Percentiles rank a stretch among this genome's conserved stretches.
Evolutionary conservation across 176 grass and related monocot species (phyloP).

Genomic region (Panicum miliaceum): DNA sequence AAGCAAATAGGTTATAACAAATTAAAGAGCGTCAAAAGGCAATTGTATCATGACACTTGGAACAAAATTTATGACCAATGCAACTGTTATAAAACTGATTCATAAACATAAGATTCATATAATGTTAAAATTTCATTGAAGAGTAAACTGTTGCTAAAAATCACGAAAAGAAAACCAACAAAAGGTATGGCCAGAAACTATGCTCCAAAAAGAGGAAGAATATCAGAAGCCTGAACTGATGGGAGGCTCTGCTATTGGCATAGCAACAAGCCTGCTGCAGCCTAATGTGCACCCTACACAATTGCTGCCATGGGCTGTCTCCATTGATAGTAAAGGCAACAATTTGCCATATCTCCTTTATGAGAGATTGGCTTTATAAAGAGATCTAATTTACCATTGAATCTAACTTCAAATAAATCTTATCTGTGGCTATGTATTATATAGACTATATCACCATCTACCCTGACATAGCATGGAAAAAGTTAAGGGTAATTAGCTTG

Average conservation of each 20-base stretch:
- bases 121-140: not conserved
- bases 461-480: not conserved
- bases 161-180: not conserved
- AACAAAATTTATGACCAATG: constrained; percentile 13
- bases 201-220: not conserved
- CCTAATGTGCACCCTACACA: not conserved
- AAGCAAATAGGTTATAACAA: not conserved
- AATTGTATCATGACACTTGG: not conserved
- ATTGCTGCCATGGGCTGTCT: not conserved
- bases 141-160: not conserved
- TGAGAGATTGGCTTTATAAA: not conserved
- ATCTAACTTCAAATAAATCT: not conserved
- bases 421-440: not conserved
- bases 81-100: constrained; percentile 5
- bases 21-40: not conserved
- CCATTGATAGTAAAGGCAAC: not conserved
- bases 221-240: not conserved
- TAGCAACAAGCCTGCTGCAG: not conserved
- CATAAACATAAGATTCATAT: constrained; percentile 3
- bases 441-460: not conserved
- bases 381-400: not conserved
- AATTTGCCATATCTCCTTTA: not conserved
- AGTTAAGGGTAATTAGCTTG: not conserved
- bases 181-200: not conserved
- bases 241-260: not conserved